phyloP scores from a whole-genome alignment of 345 rosid genomes.

The Corymbia maculata region DNA sequence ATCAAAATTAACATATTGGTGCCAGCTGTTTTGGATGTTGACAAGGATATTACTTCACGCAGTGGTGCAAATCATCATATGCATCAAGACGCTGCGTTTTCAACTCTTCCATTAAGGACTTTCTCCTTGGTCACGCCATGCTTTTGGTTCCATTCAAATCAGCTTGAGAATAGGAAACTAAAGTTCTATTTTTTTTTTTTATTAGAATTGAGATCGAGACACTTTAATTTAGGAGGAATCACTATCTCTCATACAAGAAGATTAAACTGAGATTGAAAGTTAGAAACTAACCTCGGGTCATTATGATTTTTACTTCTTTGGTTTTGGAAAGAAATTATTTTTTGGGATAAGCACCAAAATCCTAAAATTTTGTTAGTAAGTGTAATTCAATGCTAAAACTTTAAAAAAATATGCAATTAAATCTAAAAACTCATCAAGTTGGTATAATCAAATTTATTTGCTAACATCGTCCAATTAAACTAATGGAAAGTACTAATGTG shows the following conservation, averaged over 20 bases:
- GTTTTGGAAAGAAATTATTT: background rate
- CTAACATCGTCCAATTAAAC: too few relatives aligned
- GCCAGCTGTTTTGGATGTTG: background rate
- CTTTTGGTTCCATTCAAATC: background rate
- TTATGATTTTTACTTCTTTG: background rate
- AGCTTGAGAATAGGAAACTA: background rate
- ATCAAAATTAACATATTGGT: background rate
- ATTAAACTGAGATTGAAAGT: background rate
- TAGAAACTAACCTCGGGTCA: background rate
- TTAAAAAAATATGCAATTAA: too few relatives aligned
- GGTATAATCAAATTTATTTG: too few relatives aligned
- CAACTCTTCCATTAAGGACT: background rate
- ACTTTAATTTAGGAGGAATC: background rate
- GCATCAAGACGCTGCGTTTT: background rate
- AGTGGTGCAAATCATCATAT: background rate
- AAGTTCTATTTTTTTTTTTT: background rate
- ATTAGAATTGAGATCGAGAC: background rate
- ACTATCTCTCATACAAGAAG: background rate
- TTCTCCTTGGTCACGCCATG: background rate
- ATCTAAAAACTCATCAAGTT: fast-evolving
- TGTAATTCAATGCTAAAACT: fast-evolving
- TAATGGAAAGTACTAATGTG: fast-evolving
- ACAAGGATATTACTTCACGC: background rate
- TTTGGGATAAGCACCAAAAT: too few relatives aligned
- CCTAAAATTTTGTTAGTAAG: too few relatives aligned